These are phyloP conservation scores for Pythium rishiriense DNA, from an alignment of 352 stramenopile genomes.

Conservation along the genomic window DNA sequence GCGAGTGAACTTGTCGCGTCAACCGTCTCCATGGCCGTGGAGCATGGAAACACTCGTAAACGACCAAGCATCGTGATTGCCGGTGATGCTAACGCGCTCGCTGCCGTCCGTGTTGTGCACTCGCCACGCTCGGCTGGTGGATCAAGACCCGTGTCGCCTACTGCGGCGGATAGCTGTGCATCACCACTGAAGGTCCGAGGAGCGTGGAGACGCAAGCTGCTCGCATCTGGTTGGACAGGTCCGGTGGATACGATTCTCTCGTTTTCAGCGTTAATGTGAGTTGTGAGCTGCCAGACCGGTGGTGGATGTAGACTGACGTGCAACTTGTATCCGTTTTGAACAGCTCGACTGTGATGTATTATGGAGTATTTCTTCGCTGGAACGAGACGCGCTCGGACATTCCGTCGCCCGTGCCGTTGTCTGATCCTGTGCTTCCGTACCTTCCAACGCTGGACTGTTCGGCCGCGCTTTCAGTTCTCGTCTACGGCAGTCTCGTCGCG, in stretches of 20 bases:
- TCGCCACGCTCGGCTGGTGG: constrained; percentile 27
- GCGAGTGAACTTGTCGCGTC: not conserved
- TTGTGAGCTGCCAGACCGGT: no score
- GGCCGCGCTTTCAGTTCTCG: constrained; percentile 30
- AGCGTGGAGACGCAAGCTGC: constrained; percentile 26
- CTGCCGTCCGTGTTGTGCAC: constrained; percentile 36
- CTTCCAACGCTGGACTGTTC: constrained; percentile 34
- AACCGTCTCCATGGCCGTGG: not conserved
- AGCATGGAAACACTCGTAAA: constrained; percentile 8
- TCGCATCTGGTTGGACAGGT: constrained; percentile 22
- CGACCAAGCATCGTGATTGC: constrained; percentile 35
- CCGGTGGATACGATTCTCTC: constrained; percentile 17
- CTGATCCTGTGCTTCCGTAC: constrained; percentile 33
- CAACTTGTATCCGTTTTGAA: not conserved
- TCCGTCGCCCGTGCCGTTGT: constrained; percentile 21
- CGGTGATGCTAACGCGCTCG: constrained; percentile 30
- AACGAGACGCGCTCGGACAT: constrained; percentile 36
- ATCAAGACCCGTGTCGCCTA: not conserved
- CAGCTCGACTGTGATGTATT: constrained; percentile 33
- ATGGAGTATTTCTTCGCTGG: constrained; percentile 35
- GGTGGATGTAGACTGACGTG: not conserved
- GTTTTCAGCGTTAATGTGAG: constrained; percentile 9
- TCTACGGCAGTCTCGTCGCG: constrained; percentile 32
- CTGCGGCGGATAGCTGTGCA: not conserved
- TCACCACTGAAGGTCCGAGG: not conserved